Base-by-base conservation (phyloP, 1,139 yeast species). In the Zygosaccharomyces pseudobailii region DNA sequence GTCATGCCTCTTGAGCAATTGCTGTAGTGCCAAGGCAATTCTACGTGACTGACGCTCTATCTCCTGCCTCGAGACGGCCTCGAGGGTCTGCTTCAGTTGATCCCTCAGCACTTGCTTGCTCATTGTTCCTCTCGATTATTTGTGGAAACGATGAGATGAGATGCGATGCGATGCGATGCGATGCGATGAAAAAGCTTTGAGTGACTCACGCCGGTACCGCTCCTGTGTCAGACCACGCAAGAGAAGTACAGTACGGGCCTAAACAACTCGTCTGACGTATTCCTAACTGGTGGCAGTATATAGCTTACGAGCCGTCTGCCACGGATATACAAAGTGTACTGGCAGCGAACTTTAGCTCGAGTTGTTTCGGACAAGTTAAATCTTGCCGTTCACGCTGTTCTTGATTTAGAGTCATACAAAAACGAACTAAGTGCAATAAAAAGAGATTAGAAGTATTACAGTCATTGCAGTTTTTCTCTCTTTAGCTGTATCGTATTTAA, bases 11-110 rank as follows among this genome's bases (percentile, higher is more conserved):
- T 38, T 43, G 17, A 55, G 19, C 9, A 55, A 13, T 1, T 49
- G 47, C 10, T 34, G 23, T 8, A 57, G 25, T 1, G 45, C 44
- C 2, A 45, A 35, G 2, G 55, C 37, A n/a, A 50, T 47, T 8
- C 33, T 22, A n/a, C 34, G 25, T 7, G 59, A 57, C 36, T 57
- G 57, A 5, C 6, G 10, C 24, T 46, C 48, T n/a, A 54, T 39
- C 21, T 53, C 55, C 5, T n/a, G 34, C n/a, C 30, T 9, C 1
- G 55, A 13, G 3, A 56, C 34, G 3, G 27, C 21, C 10, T 32
- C 13, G 27, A 56, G 46, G 7, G 42, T 24, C 6, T 24, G 33
- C 27, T 44, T 43, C 34, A 55, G 28, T 2, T 40, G 35, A 13
- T 38, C 39, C 9, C 60, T 43, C 6, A 54, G 42, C 30, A 42